Percentiles rank a stretch among this genome's conserved stretches.
Conservation (phyloP, 73 alveolate species). For the Blepharisma stoltei region DNA sequence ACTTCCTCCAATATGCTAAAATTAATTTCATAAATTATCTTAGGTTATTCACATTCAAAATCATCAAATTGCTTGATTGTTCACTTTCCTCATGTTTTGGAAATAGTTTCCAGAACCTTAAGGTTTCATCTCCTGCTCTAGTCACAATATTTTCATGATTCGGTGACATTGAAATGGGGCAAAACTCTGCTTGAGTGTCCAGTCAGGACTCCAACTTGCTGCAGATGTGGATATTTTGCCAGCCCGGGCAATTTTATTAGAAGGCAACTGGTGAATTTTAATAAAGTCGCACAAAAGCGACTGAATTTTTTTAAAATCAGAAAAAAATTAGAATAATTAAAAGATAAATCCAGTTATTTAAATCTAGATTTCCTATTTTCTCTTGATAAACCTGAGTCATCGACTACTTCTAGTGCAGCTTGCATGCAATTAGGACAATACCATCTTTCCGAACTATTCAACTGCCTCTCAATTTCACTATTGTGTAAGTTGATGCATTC, state of each 20-base stretch:
- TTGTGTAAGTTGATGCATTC: slow-evolving; percentile 27
- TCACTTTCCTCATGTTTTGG: slow-evolving; percentile 44
- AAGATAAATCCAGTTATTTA: too few species aligned
- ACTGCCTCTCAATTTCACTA: slow-evolving; percentile 17
- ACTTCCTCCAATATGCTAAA: too few species aligned
- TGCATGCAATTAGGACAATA: slow-evolving; percentile 27
- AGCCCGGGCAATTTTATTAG: too few species aligned
- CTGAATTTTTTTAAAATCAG: too few species aligned
- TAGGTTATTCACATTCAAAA: neutral
- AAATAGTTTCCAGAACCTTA: slow-evolving; percentile 96
- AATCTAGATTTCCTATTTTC: too few species aligned
- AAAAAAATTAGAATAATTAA: too few species aligned
- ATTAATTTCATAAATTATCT: too few species aligned
- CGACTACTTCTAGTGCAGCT: neutral
- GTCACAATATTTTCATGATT: slow-evolving; percentile 96
- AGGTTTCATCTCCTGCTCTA: slow-evolving; percentile 98
- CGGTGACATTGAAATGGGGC: slow-evolving; percentile 91
- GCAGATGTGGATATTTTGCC: slow-evolving; percentile 89
- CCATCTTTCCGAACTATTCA: slow-evolving; percentile 25
- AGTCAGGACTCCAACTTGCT: slow-evolving; percentile 84
- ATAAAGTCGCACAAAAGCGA: too few species aligned
- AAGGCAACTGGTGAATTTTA: too few species aligned
- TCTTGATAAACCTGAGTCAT: neutral
- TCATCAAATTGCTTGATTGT: neutral
- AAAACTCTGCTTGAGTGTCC: slow-evolving; percentile 86